Percentiles rank a stretch among this genome's conserved stretches.
Evolutionary conservation across 495 filamentous ascomycete genomes (phyloP).

Genomic region (Daldinia caldariorum): DNA sequence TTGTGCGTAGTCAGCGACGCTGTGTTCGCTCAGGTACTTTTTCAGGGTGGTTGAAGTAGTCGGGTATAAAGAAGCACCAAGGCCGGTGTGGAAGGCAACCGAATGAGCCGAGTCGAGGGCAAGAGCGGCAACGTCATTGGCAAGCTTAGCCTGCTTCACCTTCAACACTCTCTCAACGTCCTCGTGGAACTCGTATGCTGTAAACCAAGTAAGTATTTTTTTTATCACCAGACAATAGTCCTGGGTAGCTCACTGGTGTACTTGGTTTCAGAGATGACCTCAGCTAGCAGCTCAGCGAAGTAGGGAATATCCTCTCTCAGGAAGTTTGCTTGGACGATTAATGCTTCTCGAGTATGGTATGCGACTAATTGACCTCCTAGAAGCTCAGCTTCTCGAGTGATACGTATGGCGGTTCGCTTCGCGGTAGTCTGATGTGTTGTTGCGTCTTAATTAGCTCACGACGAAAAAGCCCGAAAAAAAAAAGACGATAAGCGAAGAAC

Average conservation of each 20-base stretch:
- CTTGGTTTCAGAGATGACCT: slow-evolving; percentile 87
- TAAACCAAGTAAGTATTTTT: slow-evolving; percentile 28
- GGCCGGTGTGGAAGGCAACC: slow-evolving; percentile 92
- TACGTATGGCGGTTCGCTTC: slow-evolving; percentile 86
- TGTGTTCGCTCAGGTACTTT: slow-evolving; percentile 78
- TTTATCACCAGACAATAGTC: slow-evolving; percentile 38
- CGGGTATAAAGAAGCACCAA: slow-evolving; percentile 79
- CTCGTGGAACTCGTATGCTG: slow-evolving; percentile 89
- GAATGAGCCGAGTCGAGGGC: slow-evolving; percentile 87
- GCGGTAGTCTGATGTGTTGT: slow-evolving; percentile 72
- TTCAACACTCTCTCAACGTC: slow-evolving; percentile 78
- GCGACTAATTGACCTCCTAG: slow-evolving; percentile 86
- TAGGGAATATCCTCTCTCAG: slow-evolving; percentile 94
- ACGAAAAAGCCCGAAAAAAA: slow-evolving; percentile 18
- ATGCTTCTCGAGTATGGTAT: slow-evolving; percentile 89
- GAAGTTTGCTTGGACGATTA: slow-evolving; percentile 93
- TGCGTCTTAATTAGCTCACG: slow-evolving; percentile 62
- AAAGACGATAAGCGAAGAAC: not conserved
- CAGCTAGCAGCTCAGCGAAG: slow-evolving; percentile 93
- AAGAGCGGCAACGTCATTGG: slow-evolving; percentile 71
- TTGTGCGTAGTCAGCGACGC: slow-evolving; percentile 74
- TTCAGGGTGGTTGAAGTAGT: slow-evolving; percentile 72
- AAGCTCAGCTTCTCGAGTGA: slow-evolving; percentile 93
- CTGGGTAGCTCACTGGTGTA: slow-evolving; percentile 72
- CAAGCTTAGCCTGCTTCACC: slow-evolving; percentile 73